A percentile compares a stretch with the other conserved stretches of the same genome.
Conservation (phyloP, 352 stramenopile species). For the Plasmopara viticola region DNA sequence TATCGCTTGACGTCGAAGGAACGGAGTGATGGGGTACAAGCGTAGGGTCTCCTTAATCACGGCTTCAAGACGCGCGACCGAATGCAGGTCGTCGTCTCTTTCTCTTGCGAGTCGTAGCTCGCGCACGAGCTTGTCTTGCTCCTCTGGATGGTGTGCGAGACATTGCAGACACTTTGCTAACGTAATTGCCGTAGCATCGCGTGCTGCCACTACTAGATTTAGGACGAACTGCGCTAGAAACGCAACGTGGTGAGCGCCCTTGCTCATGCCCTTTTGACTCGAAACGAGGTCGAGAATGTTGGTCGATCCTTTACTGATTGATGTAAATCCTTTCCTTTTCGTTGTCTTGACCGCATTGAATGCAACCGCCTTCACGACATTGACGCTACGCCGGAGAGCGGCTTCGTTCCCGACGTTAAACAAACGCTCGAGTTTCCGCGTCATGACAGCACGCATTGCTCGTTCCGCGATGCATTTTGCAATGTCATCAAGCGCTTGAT, state of each 20-base stretch:
- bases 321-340: slow-evolving; percentile 1
- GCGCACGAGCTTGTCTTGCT: slow-evolving; percentile 39
- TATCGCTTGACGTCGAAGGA: slow-evolving; percentile 33
- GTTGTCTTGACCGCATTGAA: slow-evolving; percentile 18
- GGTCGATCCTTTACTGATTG: no score
- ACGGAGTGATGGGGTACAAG: slow-evolving; percentile 34
- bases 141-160: slow-evolving; percentile 38
- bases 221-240: slow-evolving; percentile 63
- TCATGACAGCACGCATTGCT: slow-evolving; percentile 10
- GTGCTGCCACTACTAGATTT: slow-evolving; percentile 58
- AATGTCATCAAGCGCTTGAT: slow-evolving; percentile 22
- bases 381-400: slow-evolving; percentile 18
- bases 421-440: slow-evolving; percentile 31
- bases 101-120: slow-evolving; percentile 13
- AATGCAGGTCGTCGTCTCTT: slow-evolving; percentile 12
- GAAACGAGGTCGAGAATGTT: slow-evolving; percentile 16
- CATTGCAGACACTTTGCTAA: slow-evolving; percentile 56
- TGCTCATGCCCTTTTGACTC: slow-evolving; percentile 14
- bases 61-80: slow-evolving; percentile 37
- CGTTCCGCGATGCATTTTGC: slow-evolving; percentile 11
- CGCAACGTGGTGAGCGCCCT: slow-evolving; percentile 9
- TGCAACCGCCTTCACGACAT: slow-evolving; percentile 16
- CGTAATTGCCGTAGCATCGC: slow-evolving; percentile 57
- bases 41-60: slow-evolving; percentile 55
- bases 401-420: slow-evolving; percentile 28